phyloP scores from a whole-genome alignment of 129 eudicot genomes.

The Silybum marianum region DNA sequence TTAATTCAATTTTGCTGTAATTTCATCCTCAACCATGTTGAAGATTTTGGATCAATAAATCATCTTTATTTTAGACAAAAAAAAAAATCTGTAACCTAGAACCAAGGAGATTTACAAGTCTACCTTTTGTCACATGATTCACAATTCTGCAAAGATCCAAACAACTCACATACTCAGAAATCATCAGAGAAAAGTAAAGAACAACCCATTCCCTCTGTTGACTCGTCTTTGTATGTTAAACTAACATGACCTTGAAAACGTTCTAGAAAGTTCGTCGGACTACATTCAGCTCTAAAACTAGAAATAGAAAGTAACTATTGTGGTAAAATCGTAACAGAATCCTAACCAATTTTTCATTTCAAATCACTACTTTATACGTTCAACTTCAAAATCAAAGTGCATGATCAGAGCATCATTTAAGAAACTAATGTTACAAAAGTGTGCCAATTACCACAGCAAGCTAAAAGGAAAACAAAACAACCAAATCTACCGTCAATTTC shows the following conservation, averaged over 20 bases:
- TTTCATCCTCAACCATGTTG: background rate
- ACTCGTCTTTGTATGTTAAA: background rate
- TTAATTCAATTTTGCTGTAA: background rate
- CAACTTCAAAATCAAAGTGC: background rate
- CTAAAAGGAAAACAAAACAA: constrained; percentile 9
- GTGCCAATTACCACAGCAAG: background rate
- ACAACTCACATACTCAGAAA: background rate
- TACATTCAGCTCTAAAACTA: background rate
- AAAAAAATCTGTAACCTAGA: background rate
- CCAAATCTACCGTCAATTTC: constrained; percentile 2
- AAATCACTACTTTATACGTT: background rate
- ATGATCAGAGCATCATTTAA: background rate
- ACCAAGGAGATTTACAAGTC: background rate
- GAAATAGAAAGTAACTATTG: background rate
- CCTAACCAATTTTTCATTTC: background rate
- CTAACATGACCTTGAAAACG: background rate
- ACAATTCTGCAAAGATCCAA: background rate
- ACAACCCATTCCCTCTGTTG: background rate
- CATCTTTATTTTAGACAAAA: background rate
- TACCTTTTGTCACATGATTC: background rate
- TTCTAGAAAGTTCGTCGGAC: background rate
- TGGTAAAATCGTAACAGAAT: background rate
- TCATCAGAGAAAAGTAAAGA: background rate
- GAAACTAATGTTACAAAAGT: background rate
- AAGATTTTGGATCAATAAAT: background rate